Evolutionary conservation across 805 yeast genomes (phyloP), one percentile per base, ranked within the genome.

Genomic region (Scheffersomyces amazonensis): DNA sequence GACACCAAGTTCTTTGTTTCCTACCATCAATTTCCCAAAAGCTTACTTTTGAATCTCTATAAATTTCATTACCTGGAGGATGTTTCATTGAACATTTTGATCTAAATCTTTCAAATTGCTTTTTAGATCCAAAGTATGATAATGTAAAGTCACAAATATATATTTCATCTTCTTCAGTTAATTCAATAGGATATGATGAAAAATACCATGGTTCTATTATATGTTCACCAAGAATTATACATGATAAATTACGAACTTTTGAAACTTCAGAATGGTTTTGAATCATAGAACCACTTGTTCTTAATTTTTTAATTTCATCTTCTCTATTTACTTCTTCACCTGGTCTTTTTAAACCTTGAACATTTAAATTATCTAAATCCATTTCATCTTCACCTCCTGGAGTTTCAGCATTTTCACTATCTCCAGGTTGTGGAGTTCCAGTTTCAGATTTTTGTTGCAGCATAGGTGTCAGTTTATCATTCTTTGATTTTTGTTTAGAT

Each of bases 181-280:
- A 73, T 57, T 93, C 99, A 12, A 88, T 73, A 0, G 99, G 99
- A 59, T 93, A 93, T 1, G 99, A 98, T 1, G 96, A 86, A 54
- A 93, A 93, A 63, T 93, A 93, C 99, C 99, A 93, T 2, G 99
- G 99, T 59, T 93, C 99, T 37, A 93, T 88, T 49, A 86, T 85
- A 60, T 81, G 88, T 46, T 83, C 84, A 1, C 99, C 99, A 64
- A 93, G 79, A 3, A 87, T 83, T 4, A 93, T 78, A 38, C 78
- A 75, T 33, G 77, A 71, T 45, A 93, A 71, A 56, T 93, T 93
- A 49, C 98, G 76, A 33, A 93, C 96, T 39, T 93, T 74, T 0
- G 98, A 89, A 17, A 91, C 86, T 54, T 91, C 98, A 44, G 83
- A 83, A 42, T 76, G 73, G 50, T 75, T 76, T 62, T 93, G 99